These are phyloP conservation scores for Penicilliopsis zonata DNA, from an alignment of 495 filamentous ascomycete genomes.

Conservation along the genomic window DNA sequence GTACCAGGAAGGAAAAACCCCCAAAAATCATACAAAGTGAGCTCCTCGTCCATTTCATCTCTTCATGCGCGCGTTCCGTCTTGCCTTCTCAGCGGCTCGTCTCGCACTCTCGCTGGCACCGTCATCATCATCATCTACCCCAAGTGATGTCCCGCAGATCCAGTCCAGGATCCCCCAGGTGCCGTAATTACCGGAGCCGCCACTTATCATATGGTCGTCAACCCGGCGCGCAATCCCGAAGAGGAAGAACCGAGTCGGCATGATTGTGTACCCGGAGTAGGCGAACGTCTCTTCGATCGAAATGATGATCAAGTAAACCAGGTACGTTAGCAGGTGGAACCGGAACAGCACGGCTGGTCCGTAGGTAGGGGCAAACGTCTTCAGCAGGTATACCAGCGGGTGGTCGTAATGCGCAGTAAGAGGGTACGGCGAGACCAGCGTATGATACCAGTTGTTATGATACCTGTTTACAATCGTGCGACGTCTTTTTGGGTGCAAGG, in stretches of 20 bases:
- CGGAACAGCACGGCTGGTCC: conserved; percentile 52
- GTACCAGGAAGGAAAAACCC: too few species aligned
- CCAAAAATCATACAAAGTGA: too few species aligned
- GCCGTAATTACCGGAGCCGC: conserved; percentile 61
- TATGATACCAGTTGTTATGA: conserved; percentile 58
- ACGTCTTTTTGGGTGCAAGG: conserved; percentile 43
- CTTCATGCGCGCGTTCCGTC: conserved; percentile 46
- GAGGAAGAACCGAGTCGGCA: conserved; percentile 62
- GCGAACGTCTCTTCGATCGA: conserved; percentile 68
- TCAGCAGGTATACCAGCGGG: conserved; percentile 58
- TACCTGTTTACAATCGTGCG: conserved; percentile 22
- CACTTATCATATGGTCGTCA: conserved; percentile 51
- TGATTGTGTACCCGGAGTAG: conserved; percentile 62
- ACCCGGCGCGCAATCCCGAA: conserved; percentile 60
- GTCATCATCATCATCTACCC: conserved; percentile 33
- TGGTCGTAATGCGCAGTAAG: conserved; percentile 70
- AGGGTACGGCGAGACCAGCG: conserved; percentile 47
- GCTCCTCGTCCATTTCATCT: conserved; percentile 21
- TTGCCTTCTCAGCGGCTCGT: too few species aligned
- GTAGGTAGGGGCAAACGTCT: conserved; percentile 61
- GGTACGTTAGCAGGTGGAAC: conserved; percentile 70
- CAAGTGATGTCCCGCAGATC: conserved; percentile 54
- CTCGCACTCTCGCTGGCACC: too few species aligned
- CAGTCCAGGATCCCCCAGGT: conserved; percentile 72
- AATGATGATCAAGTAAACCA: conserved; percentile 52